phyloP scores from a whole-genome alignment of 2,329 filamentous ascomycete genomes.

The Cytospora chrysosperma region DNA sequence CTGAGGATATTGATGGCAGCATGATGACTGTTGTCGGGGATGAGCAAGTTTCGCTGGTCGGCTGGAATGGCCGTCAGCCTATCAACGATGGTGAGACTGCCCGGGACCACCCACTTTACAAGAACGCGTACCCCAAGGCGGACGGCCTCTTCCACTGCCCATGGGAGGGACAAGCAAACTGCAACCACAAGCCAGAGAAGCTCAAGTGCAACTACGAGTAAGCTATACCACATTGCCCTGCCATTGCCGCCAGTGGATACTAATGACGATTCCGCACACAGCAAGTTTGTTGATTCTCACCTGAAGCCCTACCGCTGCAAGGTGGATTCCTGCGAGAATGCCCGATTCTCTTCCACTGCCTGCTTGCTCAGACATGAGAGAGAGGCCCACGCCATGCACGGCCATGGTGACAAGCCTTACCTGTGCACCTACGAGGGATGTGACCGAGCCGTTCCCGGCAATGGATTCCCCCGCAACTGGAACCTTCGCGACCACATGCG shows the following conservation, averaged over 20 bases:
- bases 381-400: conserved; percentile 93
- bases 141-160: conserved; percentile 95
- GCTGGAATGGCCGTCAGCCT: conserved; percentile 47
- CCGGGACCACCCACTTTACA: conserved; percentile 69
- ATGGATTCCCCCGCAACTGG: conserved; percentile 93
- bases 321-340: conserved; percentile 75
- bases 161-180: conserved; percentile 68
- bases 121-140: conserved; percentile 57
- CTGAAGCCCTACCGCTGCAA: conserved; percentile 96
- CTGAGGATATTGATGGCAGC: conserved; percentile 39
- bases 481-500: conserved; percentile 98
- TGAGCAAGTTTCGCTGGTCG: conserved; percentile 39
- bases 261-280: conserved; percentile 38
- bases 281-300: conserved; percentile 97
- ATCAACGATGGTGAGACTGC: conserved; percentile 57
- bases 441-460: conserved; percentile 76
- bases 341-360: conserved; percentile 91
- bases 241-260: conserved; percentile 1
- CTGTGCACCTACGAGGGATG: conserved; percentile 86
- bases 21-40: conserved; percentile 36
- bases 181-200: conserved; percentile 90
- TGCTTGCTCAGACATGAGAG: conserved; percentile 93
- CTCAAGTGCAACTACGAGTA: conserved; percentile 99
- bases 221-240: conserved; percentile 40
- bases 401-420: conserved; percentile 89